Conservation (phyloP, 805 yeast genomes). For the Metschnikowia koreensis region DNA sequence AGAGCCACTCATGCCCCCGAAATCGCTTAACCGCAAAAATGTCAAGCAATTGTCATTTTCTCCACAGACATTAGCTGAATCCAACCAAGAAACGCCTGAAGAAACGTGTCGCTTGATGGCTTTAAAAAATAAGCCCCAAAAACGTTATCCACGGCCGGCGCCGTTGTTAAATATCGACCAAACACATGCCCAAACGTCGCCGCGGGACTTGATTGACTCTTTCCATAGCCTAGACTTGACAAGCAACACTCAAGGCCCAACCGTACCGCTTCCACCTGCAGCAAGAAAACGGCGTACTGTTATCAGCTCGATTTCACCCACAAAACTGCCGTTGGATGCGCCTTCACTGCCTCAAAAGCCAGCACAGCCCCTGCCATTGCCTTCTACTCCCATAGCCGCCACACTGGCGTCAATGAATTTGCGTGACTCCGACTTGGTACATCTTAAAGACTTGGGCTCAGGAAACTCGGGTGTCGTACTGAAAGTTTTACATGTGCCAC, state of each 20-base stretch:
- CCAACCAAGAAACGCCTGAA: constrained; percentile 6
- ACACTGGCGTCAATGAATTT: constrained; percentile 29
- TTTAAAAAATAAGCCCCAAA: constrained; percentile 19
- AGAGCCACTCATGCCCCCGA: constrained; percentile 30
- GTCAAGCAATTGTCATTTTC: constrained; percentile 32
- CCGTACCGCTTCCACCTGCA: neutral
- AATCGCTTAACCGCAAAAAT: constrained; percentile 40
- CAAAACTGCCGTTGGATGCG: constrained; percentile 19
- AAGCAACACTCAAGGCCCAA: neutral
- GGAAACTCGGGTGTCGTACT: constrained; percentile 95
- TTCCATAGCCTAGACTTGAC: constrained; percentile 11
- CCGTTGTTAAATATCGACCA: constrained; percentile 27
- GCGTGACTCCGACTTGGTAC: constrained; percentile 62
- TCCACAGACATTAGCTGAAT: neutral
- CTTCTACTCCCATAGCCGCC: constrained; percentile 34
- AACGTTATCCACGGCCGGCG: constrained; percentile 29
- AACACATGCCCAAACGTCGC: constrained; percentile 4
- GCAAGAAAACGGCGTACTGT: constrained; percentile 38
- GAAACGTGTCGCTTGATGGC: constrained; percentile 8
- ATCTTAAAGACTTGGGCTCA: constrained; percentile 75
- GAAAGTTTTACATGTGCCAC: constrained; percentile 85
- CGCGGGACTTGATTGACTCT: constrained; percentile 7
- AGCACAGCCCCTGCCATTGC: constrained; percentile 9
- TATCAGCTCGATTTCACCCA: constrained; percentile 43
- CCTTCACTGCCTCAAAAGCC: constrained; percentile 1